These are phyloP conservation scores for Rhynchosporium graminicola DNA, from an alignment of 2,329 filamentous ascomycete species.

Conservation along the genomic window DNA sequence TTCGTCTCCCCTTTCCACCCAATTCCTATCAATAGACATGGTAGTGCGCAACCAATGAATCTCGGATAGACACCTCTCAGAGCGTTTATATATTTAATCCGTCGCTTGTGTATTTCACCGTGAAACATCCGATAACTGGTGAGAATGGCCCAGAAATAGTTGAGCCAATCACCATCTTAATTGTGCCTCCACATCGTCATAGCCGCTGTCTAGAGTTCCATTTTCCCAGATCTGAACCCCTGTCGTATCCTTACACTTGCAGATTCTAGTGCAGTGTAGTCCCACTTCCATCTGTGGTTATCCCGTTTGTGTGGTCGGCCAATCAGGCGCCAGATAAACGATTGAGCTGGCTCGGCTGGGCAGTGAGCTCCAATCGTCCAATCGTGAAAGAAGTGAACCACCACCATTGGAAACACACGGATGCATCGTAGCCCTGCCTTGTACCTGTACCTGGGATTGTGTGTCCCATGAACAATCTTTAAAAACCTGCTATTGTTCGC, in stretches of 20 bases:
- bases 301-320: conserved; percentile 2
- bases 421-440: not conserved
- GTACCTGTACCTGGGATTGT: not conserved
- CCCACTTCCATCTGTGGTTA: conserved; percentile 8
- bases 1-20: too few species aligned
- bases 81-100: too few species aligned
- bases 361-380: not conserved
- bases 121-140: conserved; percentile 5
- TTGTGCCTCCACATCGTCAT: conserved; percentile 10
- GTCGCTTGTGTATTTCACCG: not conserved
- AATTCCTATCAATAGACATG: too few species aligned
- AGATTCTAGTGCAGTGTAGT: not conserved
- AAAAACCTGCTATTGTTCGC: conserved; percentile 11
- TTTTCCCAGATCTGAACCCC: conserved; percentile 3
- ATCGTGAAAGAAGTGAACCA: conserved; percentile 9
- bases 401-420: not conserved
- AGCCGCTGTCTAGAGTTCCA: conserved; percentile 9
- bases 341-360: not conserved
- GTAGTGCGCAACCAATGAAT: too few species aligned
- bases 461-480: conserved; percentile 8
- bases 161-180: not conserved
- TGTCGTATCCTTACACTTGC: not conserved
- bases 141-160: not conserved
- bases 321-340: not conserved
- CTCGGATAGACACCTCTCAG: too few species aligned